Evolutionary conservation across 2,329 filamentous ascomycete genomes (phyloP).

Genomic region (Capronia epimyces): DNA sequence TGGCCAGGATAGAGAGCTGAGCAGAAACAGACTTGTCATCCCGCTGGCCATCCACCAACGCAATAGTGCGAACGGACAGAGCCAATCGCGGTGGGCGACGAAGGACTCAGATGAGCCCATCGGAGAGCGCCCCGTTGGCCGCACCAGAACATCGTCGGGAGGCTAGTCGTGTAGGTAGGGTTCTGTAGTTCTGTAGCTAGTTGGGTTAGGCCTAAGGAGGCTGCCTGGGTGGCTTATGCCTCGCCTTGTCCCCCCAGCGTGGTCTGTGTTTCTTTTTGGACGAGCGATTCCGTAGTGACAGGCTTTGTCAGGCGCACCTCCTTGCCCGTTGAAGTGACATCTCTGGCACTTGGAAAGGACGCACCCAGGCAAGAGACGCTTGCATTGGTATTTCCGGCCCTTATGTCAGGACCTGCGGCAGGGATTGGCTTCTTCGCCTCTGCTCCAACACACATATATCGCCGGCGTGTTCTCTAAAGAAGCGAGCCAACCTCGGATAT

Average conservation of each 20-base stretch:
- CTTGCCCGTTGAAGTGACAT: background rate
- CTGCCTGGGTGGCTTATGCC: background rate
- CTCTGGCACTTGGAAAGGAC: background rate
- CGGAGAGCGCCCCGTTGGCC: background rate
- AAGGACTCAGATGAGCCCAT: conserved; percentile 3
- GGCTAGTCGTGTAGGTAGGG: background rate
- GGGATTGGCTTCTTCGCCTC: background rate
- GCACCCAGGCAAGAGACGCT: background rate
- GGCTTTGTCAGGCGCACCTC: background rate
- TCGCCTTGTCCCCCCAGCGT: background rate
- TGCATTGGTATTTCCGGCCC: background rate
- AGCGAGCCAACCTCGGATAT: conserved; percentile 1
- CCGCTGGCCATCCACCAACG: too few relatives aligned
- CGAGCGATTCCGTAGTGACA: background rate
- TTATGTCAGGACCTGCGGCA: background rate
- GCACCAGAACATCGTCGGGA: background rate
- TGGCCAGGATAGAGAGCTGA: background rate
- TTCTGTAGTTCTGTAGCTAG: background rate
- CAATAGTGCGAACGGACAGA: background rate
- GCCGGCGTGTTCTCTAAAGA: background rate
- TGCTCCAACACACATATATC: background rate
- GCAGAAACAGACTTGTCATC: background rate
- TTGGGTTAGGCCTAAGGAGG: background rate
- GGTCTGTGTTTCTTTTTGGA: background rate
- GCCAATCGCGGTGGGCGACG: background rate